Evolutionary conservation across 257 asterid genomes (phyloP).

Genomic region (Anisodus acutangulus): DNA sequence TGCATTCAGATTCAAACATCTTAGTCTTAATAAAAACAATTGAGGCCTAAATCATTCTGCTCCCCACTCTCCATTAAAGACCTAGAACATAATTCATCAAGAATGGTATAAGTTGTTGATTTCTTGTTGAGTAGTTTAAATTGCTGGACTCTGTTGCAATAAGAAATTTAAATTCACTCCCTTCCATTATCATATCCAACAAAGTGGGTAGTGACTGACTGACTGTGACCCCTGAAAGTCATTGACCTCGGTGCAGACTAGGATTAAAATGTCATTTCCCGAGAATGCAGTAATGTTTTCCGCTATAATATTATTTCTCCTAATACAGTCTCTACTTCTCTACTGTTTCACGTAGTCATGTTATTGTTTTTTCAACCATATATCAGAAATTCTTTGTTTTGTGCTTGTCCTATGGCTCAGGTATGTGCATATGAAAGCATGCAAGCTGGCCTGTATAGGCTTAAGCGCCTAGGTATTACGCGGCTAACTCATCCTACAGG

Average conservation of each 20-base stretch:
- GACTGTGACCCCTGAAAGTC: conserved; percentile 3
- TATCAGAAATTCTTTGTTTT: not conserved
- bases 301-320: not conserved
- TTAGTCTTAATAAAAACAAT: not conserved
- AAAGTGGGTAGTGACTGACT: not conserved
- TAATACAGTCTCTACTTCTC: conserved; percentile 11
- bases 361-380: conserved; percentile 30
- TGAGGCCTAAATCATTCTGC: not conserved
- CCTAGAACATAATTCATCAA: conserved; percentile 3
- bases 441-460: conserved; percentile 96
- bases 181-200: not conserved
- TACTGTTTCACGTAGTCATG: conserved; percentile 1
- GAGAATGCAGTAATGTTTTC: not conserved
- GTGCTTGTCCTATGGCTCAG: conserved; percentile 43
- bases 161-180: conserved; percentile 7
- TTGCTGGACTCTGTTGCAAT: conserved; percentile 22
- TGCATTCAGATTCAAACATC: not conserved
- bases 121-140: conserved; percentile 24
- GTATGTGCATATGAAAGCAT: conserved; percentile 99
- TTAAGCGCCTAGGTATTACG: conserved; percentile 87
- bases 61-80: not conserved
- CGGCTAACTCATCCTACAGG: conserved; percentile 79
- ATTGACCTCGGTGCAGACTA: conserved; percentile 23
- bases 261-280: conserved; percentile 3
- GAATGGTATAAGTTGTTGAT: not conserved